Evolutionary conservation across 2,329 filamentous ascomycete genomes (phyloP), one percentile per base, ranked within the genome.

Genomic region (Coniella lustricola): DNA sequence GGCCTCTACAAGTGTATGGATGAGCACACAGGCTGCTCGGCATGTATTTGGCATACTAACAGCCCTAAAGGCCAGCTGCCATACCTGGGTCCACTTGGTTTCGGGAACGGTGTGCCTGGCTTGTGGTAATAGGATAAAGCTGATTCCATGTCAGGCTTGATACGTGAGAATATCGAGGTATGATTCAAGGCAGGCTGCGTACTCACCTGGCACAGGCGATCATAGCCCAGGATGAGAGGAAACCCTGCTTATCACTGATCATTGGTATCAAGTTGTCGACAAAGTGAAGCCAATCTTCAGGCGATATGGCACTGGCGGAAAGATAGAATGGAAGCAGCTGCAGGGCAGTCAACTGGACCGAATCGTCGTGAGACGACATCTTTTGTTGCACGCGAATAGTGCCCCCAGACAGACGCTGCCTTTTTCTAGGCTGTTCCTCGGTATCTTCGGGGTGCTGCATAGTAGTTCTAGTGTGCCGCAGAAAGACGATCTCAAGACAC

Each of bases 151-250:
- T 31, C 5, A 17, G 9, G 7, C 29, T 18, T 29, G 38, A 12
- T 31, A 10, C 21, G n/a, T 41, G 12, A 29, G 25, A 5, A 17
- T 17, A 7, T 17, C 25, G 22, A 9, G 13, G 7, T 21, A 31
- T 13, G 37, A 22, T 17, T 48, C 33, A 12, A 50, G 25, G 41
- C n/a, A 32, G 7, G 34, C 17, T n/a, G 13, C 3, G 34, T 20
- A 65, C 75, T 61, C 69, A 90, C 88, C 86, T 87, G 54, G 87
- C 74, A 60, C 89, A 80, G n/a, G 83, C 84, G 45, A 96, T 64
- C 71, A 95, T 81, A 16, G 89, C 84, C 93, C 93, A 98, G 0
- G 83, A 87, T 7, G 83, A 78, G 35, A 84, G 70, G 8, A 67
- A 64, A 13, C 69, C 67, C 55, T 85, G 82, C 58, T 95, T 90